Evolutionary conservation across 2,329 filamentous ascomycete genomes (phyloP).

Genomic region (Colletotrichum eleusines): DNA sequence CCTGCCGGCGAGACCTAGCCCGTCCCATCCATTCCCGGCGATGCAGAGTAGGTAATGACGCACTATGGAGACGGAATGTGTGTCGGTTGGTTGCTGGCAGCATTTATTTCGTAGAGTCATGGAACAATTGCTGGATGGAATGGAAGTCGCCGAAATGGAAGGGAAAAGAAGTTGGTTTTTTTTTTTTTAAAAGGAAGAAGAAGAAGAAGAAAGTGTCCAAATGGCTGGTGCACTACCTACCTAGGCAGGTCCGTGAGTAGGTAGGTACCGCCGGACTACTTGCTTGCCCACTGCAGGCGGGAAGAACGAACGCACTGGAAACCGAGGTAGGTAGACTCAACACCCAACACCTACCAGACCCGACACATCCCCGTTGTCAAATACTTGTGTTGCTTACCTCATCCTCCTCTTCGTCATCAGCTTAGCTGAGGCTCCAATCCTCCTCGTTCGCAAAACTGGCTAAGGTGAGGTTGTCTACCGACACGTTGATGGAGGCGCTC

Average conservation of each 20-base stretch:
- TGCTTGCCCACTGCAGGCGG: not conserved
- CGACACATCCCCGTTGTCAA: not conserved
- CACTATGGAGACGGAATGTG: not conserved
- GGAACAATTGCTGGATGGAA: not conserved
- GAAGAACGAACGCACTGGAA: not conserved
- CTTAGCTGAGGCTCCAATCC: not conserved
- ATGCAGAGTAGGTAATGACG: constrained; percentile 8
- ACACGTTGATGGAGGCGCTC: not conserved
- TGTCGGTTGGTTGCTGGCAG: not conserved
- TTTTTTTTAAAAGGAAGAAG: not conserved
- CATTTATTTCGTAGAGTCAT: not conserved
- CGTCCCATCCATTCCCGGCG: not conserved
- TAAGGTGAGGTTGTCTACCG: not conserved
- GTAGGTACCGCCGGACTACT: not conserved
- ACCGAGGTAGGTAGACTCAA: not conserved
- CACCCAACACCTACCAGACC: not conserved
- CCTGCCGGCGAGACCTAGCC: constrained; percentile 3
- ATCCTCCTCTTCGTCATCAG: not conserved
- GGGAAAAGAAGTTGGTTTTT: not conserved
- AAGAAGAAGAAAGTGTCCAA: not conserved
- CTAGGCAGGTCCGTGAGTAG: too few relatives aligned
- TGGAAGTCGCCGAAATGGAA: not conserved
- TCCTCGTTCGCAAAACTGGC: not conserved
- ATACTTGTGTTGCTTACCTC: not conserved
- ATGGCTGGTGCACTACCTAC: too few relatives aligned